Base-by-base conservation (phyloP, 2,329 filamentous ascomycete genomes). In the Dactylellina parvicollis region DNA sequence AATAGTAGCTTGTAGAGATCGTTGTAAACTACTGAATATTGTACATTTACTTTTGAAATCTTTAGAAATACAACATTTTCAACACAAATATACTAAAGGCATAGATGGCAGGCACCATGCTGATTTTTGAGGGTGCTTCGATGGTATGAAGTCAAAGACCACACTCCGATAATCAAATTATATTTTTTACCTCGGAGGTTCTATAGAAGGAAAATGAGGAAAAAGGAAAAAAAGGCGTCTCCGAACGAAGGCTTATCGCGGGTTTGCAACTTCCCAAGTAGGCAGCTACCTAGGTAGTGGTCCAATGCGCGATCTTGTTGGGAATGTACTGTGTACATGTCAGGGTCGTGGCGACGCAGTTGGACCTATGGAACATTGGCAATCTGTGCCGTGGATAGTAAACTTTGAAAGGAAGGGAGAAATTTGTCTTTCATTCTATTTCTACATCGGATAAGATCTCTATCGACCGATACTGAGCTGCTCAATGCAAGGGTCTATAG, bases 341-440 rank as follows among this genome's bases (percentile, higher is more conserved):
- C n/a, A n/a, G n/a, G n/a, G n/a, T n/a, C n/a, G n/a, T n/a, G 42
- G 42, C 8, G 42, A 24, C 5, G 8, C 16, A 16, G 16, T 49
- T 3, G 30, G n/a, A 16, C 24, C 34, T 30, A 34, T 28, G 14
- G 54, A 20, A 44, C 14, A 30, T 5, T 28, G 16, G 14, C 20
- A 16, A 14, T 49, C 40, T 28, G 40, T 49, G 65, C 56, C 65
- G 56, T 56, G 56, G 65, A 18, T 61, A 34, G 47, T 65, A 36
- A 42, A 42, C 14, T 24, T 34, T 12, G 2, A 20, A 8, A 30
- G 32, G n/a, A 40, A 16, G n/a, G 5, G 42, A 10, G 42, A n/a
- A n/a, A n/a, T n/a, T n/a, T n/a, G n/a, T n/a, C n/a, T n/a, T n/a
- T n/a, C n/a, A n/a, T n/a, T n/a, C n/a, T n/a, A n/a, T n/a, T n/a